Conservation (phyloP, 306 rosid genomes). For the Arachis stenosperma region DNA sequence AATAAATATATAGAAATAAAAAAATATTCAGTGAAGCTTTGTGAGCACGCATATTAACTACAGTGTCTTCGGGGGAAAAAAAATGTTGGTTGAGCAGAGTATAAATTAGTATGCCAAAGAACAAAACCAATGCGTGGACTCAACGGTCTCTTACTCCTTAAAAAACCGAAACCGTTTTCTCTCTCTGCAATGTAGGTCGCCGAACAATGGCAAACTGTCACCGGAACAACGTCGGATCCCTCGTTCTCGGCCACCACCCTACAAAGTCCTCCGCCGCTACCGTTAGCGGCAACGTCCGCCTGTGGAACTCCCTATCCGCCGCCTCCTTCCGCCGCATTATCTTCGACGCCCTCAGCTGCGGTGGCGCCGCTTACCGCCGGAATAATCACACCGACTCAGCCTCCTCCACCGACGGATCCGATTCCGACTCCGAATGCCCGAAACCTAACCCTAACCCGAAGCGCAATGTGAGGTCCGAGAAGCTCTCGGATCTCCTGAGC, state of each 20-base stretch:
- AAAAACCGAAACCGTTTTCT: neutral
- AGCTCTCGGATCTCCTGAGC: slow-evolving; percentile 80
- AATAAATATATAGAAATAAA: no score
- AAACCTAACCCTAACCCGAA: neutral
- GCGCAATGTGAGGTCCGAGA: slow-evolving; percentile 62
- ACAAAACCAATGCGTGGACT: slow-evolving; percentile 13
- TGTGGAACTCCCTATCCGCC: slow-evolving; percentile 62
- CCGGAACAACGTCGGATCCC: slow-evolving; percentile 66
- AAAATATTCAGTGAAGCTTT: no score
- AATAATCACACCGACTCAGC: slow-evolving; percentile 39
- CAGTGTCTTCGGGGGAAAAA: no score
- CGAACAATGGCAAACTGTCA: slow-evolving; percentile 69
- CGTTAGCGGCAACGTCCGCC: slow-evolving; percentile 53
- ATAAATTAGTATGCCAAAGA: slow-evolving; percentile 11
- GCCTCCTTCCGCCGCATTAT: slow-evolving; percentile 73
- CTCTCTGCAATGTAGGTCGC: slow-evolving; percentile 49
- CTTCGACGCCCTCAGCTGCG: slow-evolving; percentile 83
- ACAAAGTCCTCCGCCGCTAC: slow-evolving; percentile 29
- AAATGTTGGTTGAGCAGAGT: neutral
- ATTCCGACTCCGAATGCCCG: slow-evolving; percentile 6
- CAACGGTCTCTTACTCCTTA: slow-evolving; percentile 34
- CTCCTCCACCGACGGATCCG: slow-evolving; percentile 38
- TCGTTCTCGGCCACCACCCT: slow-evolving; percentile 57
- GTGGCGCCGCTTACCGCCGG: slow-evolving; percentile 75
- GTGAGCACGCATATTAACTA: no score